Conservation (phyloP, 2,329 filamentous ascomycete species). For the Pseudogymnoascus verrucosus region DNA sequence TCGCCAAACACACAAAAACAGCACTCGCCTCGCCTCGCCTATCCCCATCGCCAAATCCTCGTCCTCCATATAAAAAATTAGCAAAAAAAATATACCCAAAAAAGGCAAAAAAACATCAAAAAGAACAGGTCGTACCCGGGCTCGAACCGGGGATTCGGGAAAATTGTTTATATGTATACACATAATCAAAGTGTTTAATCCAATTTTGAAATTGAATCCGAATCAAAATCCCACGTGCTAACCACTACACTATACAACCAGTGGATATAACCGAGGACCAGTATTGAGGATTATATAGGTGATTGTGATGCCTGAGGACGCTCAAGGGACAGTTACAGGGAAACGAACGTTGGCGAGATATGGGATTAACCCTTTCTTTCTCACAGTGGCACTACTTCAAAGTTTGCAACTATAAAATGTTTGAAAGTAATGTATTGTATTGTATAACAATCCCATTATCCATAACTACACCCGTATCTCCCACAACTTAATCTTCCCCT, state of each 20-base stretch:
- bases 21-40: not conserved
- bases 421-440: not conserved
- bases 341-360: no score
- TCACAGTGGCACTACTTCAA: not conserved
- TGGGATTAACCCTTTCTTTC: no score
- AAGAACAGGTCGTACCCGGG: not conserved
- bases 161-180: constrained; percentile 1
- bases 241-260: constrained; percentile 5
- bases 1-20: no score
- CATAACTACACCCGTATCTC: constrained; percentile 48
- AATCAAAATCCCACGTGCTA: constrained; percentile 5
- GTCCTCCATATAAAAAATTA: not conserved
- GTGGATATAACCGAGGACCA: not conserved
- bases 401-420: not conserved
- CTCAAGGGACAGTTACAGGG: no score
- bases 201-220: not conserved
- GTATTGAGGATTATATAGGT: not conserved
- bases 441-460: not conserved
- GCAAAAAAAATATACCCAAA: not conserved
- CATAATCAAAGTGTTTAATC: not conserved
- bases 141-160: constrained; percentile 4
- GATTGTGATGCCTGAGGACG: no score
- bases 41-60: not conserved
- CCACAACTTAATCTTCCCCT: constrained; percentile 83
- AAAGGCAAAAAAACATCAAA: not conserved